Percentiles rank a stretch among this genome's conserved stretches.
Evolutionary conservation across 305 asterid genomes (phyloP).

Genomic region (Andrographis paniculata): DNA sequence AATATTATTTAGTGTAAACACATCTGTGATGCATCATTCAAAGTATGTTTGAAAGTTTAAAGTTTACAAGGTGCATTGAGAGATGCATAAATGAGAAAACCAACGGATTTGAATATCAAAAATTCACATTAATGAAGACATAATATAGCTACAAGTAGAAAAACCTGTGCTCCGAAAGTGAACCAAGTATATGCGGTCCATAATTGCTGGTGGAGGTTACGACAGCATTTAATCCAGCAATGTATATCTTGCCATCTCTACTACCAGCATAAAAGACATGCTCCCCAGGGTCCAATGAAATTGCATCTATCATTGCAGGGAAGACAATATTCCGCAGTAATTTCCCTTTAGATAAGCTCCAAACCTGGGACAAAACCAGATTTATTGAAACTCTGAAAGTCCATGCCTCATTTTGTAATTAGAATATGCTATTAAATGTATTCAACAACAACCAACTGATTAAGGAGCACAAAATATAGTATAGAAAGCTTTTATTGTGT

Average conservation of each 20-base stretch:
- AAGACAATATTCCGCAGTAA: slow-evolving; percentile 54
- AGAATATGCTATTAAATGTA: slow-evolving; percentile 1
- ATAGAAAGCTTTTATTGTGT: background rate
- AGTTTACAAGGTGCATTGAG: slow-evolving; percentile 1
- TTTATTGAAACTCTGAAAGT: slow-evolving; percentile 5
- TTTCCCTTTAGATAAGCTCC: slow-evolving; percentile 78
- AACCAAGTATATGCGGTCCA: slow-evolving; percentile 56
- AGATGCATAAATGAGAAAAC: slow-evolving; percentile 6
- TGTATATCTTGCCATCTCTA: slow-evolving; percentile 84
- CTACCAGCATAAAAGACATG: slow-evolving; percentile 87
- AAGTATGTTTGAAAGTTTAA: slow-evolving; percentile 10
- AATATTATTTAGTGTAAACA: no score
- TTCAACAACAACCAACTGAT: slow-evolving; percentile 10
- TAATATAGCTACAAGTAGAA: slow-evolving; percentile 8
- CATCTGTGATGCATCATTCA: no score
- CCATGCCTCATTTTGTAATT: background rate
- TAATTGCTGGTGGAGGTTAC: slow-evolving; percentile 36
- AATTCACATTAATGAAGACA: background rate
- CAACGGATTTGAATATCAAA: background rate
- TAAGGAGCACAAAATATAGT: background rate
- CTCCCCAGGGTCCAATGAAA: slow-evolving; percentile 75
- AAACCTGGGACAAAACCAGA: slow-evolving; percentile 41
- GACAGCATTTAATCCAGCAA: slow-evolving; percentile 61
- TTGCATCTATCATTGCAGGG: slow-evolving; percentile 72
- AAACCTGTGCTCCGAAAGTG: slow-evolving; percentile 74